These are phyloP conservation scores for Pseudozyma tsukubaensis DNA, from an alignment of 1,284 basidiomycete species.

Conservation along the genomic window DNA sequence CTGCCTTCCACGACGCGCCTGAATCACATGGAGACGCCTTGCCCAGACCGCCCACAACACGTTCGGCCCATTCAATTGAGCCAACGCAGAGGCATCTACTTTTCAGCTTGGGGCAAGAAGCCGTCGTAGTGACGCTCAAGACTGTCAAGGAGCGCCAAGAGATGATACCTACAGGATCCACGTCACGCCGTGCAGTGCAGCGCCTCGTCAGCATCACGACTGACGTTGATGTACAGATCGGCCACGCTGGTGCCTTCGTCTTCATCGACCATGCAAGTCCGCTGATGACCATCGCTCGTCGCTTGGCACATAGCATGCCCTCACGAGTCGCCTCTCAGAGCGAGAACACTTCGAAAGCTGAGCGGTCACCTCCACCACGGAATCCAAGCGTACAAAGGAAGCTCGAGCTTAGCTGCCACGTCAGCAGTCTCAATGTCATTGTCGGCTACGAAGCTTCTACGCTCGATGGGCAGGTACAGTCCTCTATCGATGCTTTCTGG, in stretches of 20 bases:
- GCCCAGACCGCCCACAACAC: no score
- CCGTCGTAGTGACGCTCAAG: slow-evolving; percentile 18
- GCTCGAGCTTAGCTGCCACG: slow-evolving; percentile 13
- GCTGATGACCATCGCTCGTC: slow-evolving; percentile 12
- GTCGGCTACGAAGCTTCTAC: slow-evolving; percentile 41
- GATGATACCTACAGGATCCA: not conserved
- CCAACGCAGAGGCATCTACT: slow-evolving; percentile 5
- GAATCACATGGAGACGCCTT: not conserved
- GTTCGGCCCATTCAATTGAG: no score
- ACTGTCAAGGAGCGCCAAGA: slow-evolving; percentile 42
- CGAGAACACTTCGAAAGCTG: not conserved
- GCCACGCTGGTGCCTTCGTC: slow-evolving; percentile 26
- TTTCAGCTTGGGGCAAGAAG: slow-evolving; percentile 34
- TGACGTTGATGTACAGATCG: slow-evolving; percentile 27
- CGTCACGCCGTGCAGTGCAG: slow-evolving; percentile 24
- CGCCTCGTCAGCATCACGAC: slow-evolving; percentile 30
- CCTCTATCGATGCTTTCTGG: slow-evolving; percentile 44
- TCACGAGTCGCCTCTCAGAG: not conserved
- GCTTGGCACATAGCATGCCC: not conserved
- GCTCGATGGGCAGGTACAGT: not conserved
- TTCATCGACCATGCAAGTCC: slow-evolving; percentile 35
- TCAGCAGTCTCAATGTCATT: slow-evolving; percentile 37
- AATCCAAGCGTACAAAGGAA: not conserved
- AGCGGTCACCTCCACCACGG: not conserved
- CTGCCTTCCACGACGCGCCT: slow-evolving; percentile 2